A percentile compares a stretch with the other conserved stretches of the same genome.
phyloP scores from a whole-genome alignment of 331 rosid genomes.

The Phaseolus coccineus region DNA sequence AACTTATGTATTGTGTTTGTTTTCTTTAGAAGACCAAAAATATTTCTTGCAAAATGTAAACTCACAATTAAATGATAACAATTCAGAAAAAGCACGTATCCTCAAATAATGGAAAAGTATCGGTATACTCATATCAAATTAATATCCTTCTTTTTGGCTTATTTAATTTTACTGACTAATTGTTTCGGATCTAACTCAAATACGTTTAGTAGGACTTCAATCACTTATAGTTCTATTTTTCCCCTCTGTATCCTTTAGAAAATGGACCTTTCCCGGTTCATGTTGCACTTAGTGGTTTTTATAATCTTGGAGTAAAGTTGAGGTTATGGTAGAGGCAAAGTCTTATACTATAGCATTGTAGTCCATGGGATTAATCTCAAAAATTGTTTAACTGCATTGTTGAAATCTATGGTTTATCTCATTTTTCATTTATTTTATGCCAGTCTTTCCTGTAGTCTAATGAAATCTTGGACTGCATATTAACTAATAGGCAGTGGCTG shows the following conservation, averaged over 20 bases:
- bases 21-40: slow-evolving; percentile 1
- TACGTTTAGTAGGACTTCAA: too few species aligned
- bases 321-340: slow-evolving; percentile 12
- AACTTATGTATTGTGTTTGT: neutral
- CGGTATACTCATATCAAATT: neutral
- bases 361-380: slow-evolving; percentile 10
- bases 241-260: neutral
- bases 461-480: slow-evolving; percentile 33
- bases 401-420: neutral
- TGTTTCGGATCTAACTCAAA: too few species aligned
- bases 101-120: slow-evolving; percentile 5
- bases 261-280: neutral
- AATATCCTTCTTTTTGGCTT: too few species aligned
- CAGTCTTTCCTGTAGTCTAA: slow-evolving; percentile 36
- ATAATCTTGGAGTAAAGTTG: slow-evolving; percentile 24
- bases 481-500: slow-evolving; percentile 70
- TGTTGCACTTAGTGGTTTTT: neutral
- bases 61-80: neutral
- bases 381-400: slow-evolving; percentile 22
- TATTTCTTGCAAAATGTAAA: slow-evolving; percentile 5
- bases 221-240: too few species aligned
- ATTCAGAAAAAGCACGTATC: too few species aligned
- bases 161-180: too few species aligned
- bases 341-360: slow-evolving; percentile 1
- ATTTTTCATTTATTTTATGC: slow-evolving; percentile 23